Conservation (phyloP, 2,329 filamentous ascomycete genomes). For the Rutstroemia sp. region DNA sequence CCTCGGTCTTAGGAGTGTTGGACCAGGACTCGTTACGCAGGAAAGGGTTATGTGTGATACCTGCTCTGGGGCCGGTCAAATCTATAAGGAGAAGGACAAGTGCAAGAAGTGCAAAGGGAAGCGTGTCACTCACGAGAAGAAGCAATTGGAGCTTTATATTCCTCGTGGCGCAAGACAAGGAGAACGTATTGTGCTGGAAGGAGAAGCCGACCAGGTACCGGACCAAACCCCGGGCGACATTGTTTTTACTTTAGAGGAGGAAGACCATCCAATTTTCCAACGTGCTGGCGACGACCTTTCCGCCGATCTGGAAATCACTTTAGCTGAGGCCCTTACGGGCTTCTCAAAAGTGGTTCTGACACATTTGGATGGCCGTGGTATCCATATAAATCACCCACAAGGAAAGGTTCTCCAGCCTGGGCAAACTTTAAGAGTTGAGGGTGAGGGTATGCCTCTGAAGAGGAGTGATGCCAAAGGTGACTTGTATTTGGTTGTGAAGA, state of each 20-base stretch:
- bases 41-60: conserved; percentile 72
- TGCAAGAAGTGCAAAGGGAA: conserved; percentile 99
- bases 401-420: conserved; percentile 78
- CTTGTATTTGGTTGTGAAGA: conserved; percentile 76
- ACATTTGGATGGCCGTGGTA: conserved; percentile 88
- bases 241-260: conserved; percentile 79
- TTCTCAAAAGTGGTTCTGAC: conserved; percentile 87
- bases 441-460: conserved; percentile 94
- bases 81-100: conserved; percentile 92
- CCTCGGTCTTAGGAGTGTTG: conserved; percentile 73
- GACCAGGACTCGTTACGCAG: conserved; percentile 78
- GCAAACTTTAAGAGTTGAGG: conserved; percentile 76
- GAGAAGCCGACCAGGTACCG: conserved; percentile 88
- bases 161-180: conserved; percentile 79
- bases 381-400: conserved; percentile 69
- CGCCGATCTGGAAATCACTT: conserved; percentile 70
- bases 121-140: conserved; percentile 78
- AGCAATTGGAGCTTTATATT: conserved; percentile 94
- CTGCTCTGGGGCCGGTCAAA: conserved; percentile 77
- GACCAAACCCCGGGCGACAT: conserved; percentile 89
- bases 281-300: conserved; percentile 79
- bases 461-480: conserved; percentile 77
- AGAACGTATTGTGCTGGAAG: conserved; percentile 82
- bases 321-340: conserved; percentile 78
- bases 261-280: conserved; percentile 72